Evolutionary conservation across 2,329 filamentous ascomycete genomes (phyloP), one percentile per base, ranked within the genome.

Genomic region (Stagonosporopsis chrysanthemi): DNA sequence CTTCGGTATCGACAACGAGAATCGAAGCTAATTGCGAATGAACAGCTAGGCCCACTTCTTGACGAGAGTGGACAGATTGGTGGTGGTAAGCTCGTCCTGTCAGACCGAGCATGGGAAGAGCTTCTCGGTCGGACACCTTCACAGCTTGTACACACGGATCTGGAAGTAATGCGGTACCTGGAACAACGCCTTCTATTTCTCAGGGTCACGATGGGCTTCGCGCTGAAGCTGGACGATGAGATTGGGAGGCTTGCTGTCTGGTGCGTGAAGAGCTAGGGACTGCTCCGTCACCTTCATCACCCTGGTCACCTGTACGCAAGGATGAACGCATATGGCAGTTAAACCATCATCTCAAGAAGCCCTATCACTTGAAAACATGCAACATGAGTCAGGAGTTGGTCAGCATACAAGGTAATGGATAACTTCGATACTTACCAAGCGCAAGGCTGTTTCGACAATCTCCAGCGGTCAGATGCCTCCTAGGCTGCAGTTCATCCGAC

Each of bases 51-150:
- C 5, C 71, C 75, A 35, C 56, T 82, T 6, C 64, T 81, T 45
- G 80, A 88, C 57, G 86, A 88, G 69, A 88, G 84, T 0, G 85
- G 83, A 5, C 78, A 77, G 31, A 77, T 87, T 8, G 67, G 71
- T 1, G 68, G 77, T 2, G 82, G 81, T 0, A 86, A 85, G 69
- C 72, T 87, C 2, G 72, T 86, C 17, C 82, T 86, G 75, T 81
- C 79, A 5, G 74, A 80, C 15, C 54, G 74, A 2, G 85, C 85
- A 0, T 88, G 85, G 85, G 67, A 65, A 31, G 73, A 83, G 23
- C 66, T 85, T 2, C 72, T 84, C 6, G 82, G 82, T 3, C 69
- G 81, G 29, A 74, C 73, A 0, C 69, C 78, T 2, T 68, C 76
- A 15, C 78, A 82, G 43, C 63, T 86, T 73, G 80, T 80, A 2